Evolutionary conservation across 495 filamentous ascomycete species (phyloP).

Genomic region (Podospora didyma): DNA sequence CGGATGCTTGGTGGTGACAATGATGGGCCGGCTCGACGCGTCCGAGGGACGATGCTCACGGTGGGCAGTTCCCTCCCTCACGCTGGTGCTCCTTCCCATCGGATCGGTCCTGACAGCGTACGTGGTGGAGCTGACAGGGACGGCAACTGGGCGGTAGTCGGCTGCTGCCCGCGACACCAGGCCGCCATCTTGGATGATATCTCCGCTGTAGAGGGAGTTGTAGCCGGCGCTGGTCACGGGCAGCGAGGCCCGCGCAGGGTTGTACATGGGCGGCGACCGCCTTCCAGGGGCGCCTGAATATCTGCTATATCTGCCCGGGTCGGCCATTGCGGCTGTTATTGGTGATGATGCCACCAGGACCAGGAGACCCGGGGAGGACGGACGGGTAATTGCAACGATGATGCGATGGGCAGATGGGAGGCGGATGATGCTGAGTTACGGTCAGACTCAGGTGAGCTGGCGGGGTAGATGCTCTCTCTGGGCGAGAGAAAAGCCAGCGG

Average conservation of each 20-base stretch:
- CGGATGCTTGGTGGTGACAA: constrained; percentile 40
- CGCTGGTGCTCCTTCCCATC: constrained; percentile 34
- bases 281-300: constrained; percentile 31
- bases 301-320: constrained; percentile 31
- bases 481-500: not conserved
- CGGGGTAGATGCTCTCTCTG: not conserved
- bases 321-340: constrained; percentile 31
- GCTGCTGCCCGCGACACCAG: constrained; percentile 23
- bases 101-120: constrained; percentile 48
- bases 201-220: constrained; percentile 37
- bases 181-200: constrained; percentile 37
- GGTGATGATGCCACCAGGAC: not conserved
- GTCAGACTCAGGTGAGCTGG: not conserved
- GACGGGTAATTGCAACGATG: not conserved
- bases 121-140: constrained; percentile 36
- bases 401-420: not conserved
- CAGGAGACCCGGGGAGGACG: not conserved
- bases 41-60: constrained; percentile 24
- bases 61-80: constrained; percentile 32
- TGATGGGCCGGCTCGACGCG: constrained; percentile 37
- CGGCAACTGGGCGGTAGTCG: constrained; percentile 25
- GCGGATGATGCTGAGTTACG: not conserved
- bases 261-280: constrained; percentile 40
- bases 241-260: constrained; percentile 46
- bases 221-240: constrained; percentile 39